Percentiles rank a stretch among this genome's conserved stretches.
phyloP scores from a whole-genome alignment of 1,284 basidiomycete genomes.

The Gomphus bonarii region DNA sequence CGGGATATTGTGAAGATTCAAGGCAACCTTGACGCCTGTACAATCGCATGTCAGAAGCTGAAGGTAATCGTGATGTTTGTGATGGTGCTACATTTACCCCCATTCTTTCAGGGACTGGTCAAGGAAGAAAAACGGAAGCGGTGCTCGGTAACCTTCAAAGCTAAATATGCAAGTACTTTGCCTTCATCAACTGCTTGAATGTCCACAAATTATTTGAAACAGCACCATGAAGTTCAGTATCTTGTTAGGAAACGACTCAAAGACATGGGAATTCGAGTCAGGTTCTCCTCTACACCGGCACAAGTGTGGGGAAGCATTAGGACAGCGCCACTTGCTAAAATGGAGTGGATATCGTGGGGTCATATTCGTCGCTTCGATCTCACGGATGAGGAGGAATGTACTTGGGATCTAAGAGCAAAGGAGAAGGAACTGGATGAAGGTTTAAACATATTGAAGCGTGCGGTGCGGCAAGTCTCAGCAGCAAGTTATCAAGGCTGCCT shows the following conservation, averaged over 20 bases:
- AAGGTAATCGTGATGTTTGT: not conserved
- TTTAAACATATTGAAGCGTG: not conserved
- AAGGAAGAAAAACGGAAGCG: not conserved
- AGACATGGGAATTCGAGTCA: not conserved
- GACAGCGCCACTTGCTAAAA: not conserved
- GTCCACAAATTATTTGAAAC: not conserved
- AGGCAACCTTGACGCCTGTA: not conserved
- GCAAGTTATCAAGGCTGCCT: not conserved
- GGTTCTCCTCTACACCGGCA: not conserved
- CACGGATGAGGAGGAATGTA: not conserved
- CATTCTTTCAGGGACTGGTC: not conserved
- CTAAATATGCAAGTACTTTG: not conserved
- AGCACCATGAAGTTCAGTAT: not conserved
- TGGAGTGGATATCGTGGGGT: not conserved
- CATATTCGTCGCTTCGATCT: not conserved
- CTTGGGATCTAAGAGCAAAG: not conserved
- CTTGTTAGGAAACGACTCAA: not conserved
- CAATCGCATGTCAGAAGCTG: not conserved
- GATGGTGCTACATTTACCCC: not conserved
- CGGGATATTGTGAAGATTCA: not conserved
- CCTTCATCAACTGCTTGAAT: not conserved
- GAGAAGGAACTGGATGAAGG: not conserved
- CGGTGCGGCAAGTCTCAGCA: not conserved
- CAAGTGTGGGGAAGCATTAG: no score
- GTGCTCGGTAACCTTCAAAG: not conserved